Base-by-base conservation (phyloP, 2,329 filamentous ascomycete species). In the Ophiostoma tasmaniense region DNA sequence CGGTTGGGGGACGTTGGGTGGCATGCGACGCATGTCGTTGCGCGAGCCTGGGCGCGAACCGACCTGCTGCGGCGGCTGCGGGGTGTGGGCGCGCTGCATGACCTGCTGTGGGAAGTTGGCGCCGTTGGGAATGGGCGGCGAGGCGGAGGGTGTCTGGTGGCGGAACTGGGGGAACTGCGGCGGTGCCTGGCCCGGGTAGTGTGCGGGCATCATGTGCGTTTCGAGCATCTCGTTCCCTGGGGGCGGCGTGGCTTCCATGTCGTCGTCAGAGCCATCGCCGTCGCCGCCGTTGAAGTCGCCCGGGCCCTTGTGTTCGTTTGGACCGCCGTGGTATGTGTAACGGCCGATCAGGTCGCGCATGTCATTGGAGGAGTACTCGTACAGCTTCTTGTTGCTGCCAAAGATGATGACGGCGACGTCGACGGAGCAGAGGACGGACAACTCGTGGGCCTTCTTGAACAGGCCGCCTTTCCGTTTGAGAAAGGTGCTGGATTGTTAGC, bases 351-450 rank as follows among this genome's bases (percentile, higher is more conserved):
- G 91, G 73, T 97, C 92, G 78, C 90, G 90, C 86, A 99, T 97
- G 78, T 97, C 92, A 74, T 88, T 84, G 22, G 94, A 98, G 14
- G 93, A 98, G 79, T 97, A 99, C 79, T 99, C 93, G 80, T 98
- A 97, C 33, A 99, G 85, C 82, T 98, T 98, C 85, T 98, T 99
- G 80, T 99, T 99, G 81, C 92, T 93, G 73, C 94, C 94, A 77
- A 98, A 98, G 76, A 99, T 97, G 79, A 99, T 95, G 76, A 99
- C 95, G 55, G 95, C 95, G 74, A 99, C 95, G 79, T 99, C 95
- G 78, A 99, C 95, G 52, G 93, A 97, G 79, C 95, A 99, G 72
- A 99, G 89, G 64, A 99, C 95, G 67, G 94, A 97, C 67, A 99
- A 86, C 85, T 99, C 95, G 79, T 99, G 93, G 68, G 95, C 95